Conservation (phyloP, 495 filamentous ascomycete genomes). For the Bryoglossum gracile region DNA sequence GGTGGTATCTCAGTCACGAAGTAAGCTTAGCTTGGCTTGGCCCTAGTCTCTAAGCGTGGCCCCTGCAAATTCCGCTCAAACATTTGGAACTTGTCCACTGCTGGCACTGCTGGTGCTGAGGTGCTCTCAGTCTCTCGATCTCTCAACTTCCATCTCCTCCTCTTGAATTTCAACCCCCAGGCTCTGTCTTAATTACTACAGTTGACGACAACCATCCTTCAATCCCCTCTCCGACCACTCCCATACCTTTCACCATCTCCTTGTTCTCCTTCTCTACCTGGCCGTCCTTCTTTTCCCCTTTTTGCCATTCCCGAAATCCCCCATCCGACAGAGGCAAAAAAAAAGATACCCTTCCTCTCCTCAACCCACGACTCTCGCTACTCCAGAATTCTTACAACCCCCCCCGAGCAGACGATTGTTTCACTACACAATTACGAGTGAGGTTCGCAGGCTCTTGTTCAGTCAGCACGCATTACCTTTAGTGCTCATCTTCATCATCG, state of each 20-base stretch:
- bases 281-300: conserved; percentile 21
- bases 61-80: not conserved
- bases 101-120: not conserved
- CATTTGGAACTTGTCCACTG: too few species aligned
- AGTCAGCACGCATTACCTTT: conserved; percentile 27
- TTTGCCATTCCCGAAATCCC: conserved; percentile 10
- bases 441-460: conserved; percentile 27
- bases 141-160: conserved; percentile 3
- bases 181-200: conserved; percentile 5
- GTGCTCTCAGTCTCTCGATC: not conserved
- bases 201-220: conserved; percentile 8
- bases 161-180: not conserved
- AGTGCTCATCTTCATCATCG: conserved; percentile 31
- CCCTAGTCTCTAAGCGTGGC: not conserved
- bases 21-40: too few species aligned
- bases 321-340: not conserved
- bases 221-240: conserved; percentile 13
- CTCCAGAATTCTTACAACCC: conserved; percentile 19
- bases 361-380: conserved; percentile 18
- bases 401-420: conserved; percentile 12
- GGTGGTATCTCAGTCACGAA: too few species aligned
- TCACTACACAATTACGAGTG: conserved; percentile 21
- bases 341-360: conserved; percentile 13
- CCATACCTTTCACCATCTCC: conserved; percentile 26
- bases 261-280: conserved; percentile 30